Evolutionary conservation across 768 basidiomycete species (phyloP).

Genomic region (Fistulinella prunicolor): DNA sequence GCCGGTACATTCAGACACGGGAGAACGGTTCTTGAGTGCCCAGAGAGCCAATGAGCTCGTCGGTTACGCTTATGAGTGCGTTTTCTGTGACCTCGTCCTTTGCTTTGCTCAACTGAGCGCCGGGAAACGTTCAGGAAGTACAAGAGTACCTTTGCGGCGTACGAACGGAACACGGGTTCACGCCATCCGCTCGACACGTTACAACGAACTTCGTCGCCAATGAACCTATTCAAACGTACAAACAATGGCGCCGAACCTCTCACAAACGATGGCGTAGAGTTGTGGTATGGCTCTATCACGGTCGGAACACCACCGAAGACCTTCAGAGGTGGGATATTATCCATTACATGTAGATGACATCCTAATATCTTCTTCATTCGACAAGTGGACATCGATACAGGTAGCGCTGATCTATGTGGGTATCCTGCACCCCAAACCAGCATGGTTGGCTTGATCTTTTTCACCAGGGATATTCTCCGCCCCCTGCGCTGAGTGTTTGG

Average conservation of each 20-base stretch:
- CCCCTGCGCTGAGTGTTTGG: no score
- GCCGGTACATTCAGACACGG: not conserved
- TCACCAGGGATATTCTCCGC: constrained; percentile 28
- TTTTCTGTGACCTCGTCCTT: not conserved
- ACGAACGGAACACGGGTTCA: constrained; percentile 40
- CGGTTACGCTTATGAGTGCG: constrained; percentile 6
- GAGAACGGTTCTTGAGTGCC: not conserved
- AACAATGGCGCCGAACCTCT: constrained; percentile 24
- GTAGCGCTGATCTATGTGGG: constrained; percentile 44
- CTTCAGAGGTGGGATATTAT: constrained; percentile 34
- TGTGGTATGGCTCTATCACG: constrained; percentile 41
- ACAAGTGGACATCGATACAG: constrained; percentile 48
- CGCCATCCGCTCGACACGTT: constrained; percentile 28
- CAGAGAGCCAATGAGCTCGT: constrained; percentile 1
- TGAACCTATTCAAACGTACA: constrained; percentile 7
- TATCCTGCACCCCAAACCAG: not conserved
- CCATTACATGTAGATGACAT: not conserved
- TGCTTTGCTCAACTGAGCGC: not conserved
- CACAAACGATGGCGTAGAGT: constrained; percentile 23
- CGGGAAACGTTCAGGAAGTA: constrained; percentile 36
- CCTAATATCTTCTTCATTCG: not conserved
- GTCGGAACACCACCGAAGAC: constrained; percentile 45
- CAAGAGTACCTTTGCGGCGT: constrained; percentile 38
- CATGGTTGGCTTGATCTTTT: not conserved
- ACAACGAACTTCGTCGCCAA: not conserved